Percentiles rank a stretch among this genome's conserved stretches.
Evolutionary conservation across 1,139 yeast species (phyloP).

Genomic region (Yamadazyma triangularis): DNA sequence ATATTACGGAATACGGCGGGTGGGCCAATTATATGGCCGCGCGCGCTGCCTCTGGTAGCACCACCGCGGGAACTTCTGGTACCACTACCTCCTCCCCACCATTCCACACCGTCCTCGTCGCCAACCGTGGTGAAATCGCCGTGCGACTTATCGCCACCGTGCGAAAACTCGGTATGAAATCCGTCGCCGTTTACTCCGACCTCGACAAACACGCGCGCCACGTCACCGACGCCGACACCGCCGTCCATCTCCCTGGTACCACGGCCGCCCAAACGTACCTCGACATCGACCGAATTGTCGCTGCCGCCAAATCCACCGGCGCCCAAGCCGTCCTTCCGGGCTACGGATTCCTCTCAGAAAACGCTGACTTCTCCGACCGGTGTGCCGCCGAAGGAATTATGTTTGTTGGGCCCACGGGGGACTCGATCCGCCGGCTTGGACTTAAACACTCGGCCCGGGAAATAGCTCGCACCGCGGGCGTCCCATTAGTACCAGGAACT

Average conservation of each 20-base stretch:
- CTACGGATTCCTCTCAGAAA: constrained; percentile 95
- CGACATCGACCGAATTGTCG: constrained; percentile 74
- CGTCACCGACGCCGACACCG: constrained; percentile 74
- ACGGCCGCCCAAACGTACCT: constrained; percentile 91
- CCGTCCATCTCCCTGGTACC: constrained; percentile 72
- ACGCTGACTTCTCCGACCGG: constrained; percentile 91
- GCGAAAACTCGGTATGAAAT: constrained; percentile 68
- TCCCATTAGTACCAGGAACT: constrained; percentile 94
- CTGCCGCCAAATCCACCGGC: constrained; percentile 76
- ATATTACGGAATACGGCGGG: constrained; percentile 81
- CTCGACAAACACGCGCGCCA: constrained; percentile 87
- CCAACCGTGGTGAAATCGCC: constrained; percentile 97
- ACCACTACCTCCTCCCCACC: constrained; percentile 41
- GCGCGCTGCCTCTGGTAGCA: too few species aligned
- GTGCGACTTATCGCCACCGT: constrained; percentile 87
- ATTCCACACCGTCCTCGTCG: constrained; percentile 81
- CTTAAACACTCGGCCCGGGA: constrained; percentile 95
- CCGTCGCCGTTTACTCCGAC: constrained; percentile 88
- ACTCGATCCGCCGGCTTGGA: constrained; percentile 85
- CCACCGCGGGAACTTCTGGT: too few species aligned
- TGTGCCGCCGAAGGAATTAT: constrained; percentile 78
- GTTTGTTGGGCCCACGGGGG: constrained; percentile 84
- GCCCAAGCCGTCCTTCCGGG: constrained; percentile 97
- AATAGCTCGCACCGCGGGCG: constrained; percentile 82
- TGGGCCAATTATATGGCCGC: constrained; percentile 78